Base-by-base conservation (phyloP, 352 stramenopile species). In the Globisporangium irregulare region DNA sequence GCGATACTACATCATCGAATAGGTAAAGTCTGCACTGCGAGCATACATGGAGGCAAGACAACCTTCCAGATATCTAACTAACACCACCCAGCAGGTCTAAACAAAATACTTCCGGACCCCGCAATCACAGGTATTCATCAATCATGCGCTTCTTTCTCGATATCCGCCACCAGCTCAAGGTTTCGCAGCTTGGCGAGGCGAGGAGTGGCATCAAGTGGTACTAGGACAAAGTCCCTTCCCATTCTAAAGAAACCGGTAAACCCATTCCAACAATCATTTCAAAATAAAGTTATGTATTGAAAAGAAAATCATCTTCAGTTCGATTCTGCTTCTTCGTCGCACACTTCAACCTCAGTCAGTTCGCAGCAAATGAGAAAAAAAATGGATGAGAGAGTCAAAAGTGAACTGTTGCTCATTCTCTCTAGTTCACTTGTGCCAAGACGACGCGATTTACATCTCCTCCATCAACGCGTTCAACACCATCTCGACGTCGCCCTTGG, bases 381-480 rank as follows among this genome's bases (percentile, higher is more conserved):
- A 62, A 53, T 54, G 53, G 36, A 43, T 25, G 62, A 15, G 24
- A 18, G 12, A 18, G 12, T 4, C 18, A 12, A 34, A 60, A 15
- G 10, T 61, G 32, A 59, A 12, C 8, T 9, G 53, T 27, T 38
- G 20, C 32, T 62, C 56, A 7, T 48, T 36, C 6, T 48, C 56
- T 46, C 20, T 48, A 20, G 5, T n/a, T 36, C 15, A 50, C 22
- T 25, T 27, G 34, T 20, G 60, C 20, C 9, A 27, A 24, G 38
- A 12, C 51, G n/a, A 43, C 25, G 12, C 3, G 5, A 54, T 25
- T 81, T 91, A 91, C 79, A 87, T 82, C 68, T 89, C 80, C 63
- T 92, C 86, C 84, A 94, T 92, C 34, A 95, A 59, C 50, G 82
- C 75, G 78, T 95, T 93, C 24, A 95, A 27, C 50, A 93, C 88